Base-by-base conservation (phyloP, 1,284 basidiomycete genomes). In the Ustilago cynodontis region DNA sequence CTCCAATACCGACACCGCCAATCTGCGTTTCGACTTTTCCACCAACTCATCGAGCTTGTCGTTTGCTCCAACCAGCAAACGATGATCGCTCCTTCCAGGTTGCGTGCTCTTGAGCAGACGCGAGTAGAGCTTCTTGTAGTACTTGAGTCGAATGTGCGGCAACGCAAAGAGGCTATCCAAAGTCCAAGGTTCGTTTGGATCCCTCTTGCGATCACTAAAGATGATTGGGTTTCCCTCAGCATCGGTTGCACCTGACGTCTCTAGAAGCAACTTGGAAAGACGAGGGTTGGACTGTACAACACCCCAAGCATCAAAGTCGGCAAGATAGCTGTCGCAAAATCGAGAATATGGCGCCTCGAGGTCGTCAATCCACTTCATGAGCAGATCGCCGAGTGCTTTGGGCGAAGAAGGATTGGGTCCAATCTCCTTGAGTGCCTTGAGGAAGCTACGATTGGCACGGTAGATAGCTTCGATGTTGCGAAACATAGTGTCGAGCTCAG, bases 361-460 rank as follows among this genome's bases (percentile, higher is more conserved):
- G 51, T 71, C 68, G 87, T 90, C 81, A 79, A 96, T 94, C 96
- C 95, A 99, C 87, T 93, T 92, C 93, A 98, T 98, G 66, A 99
- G 89, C 53, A 99, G 88, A 86, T 98, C 96, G 54, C 96, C 96
- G 22, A 99, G 89, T 13, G 93, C 94, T 85, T 96, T 97, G 16
- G 96, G 94, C n/a, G 93, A 94, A 1, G 94, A 91, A 0, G 95
- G 95, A 86, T 93, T 94, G 50, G 93, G 91, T 9, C 94, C 96
- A 70, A 99, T 95, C 74, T 97, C 95, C 86, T 93, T 94, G 70
- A 99, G 88, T 89, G 93, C 93, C 63, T 80, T 84, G 33, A 85
- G 71, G 78, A 99, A 90, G 1, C 89, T 87, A 66, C 94, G 91
- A 87, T 97, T 98, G 43, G 93, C 92, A 83, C 95, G 93, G 88